phyloP scores from a whole-genome alignment of 1,284 basidiomycete species.

The Rhizoctonia solani region DNA sequence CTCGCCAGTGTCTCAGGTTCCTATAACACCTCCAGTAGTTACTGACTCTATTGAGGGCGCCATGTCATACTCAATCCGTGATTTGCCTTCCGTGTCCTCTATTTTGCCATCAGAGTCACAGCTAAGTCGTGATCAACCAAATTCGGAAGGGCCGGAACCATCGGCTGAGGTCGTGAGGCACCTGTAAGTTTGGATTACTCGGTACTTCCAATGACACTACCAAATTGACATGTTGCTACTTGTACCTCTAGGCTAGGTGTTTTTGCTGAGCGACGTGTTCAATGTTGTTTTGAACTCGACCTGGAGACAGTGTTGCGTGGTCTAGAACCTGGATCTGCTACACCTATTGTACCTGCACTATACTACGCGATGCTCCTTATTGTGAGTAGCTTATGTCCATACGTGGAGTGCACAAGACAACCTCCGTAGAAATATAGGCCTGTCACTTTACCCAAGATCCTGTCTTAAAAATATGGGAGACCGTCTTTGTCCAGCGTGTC shows the following conservation, averaged over 20 bases:
- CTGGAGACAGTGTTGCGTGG: neutral
- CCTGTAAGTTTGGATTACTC: neutral
- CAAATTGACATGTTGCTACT: neutral
- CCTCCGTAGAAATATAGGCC: neutral
- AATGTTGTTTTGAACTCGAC: constrained; percentile 26
- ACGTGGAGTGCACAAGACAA: neutral
- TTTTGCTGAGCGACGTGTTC: neutral
- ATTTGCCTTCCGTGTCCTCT: neutral
- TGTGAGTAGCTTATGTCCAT: neutral
- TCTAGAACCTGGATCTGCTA: neutral
- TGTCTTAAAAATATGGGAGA: constrained; percentile 13
- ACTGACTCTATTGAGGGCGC: too few species aligned
- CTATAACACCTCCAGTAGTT: neutral
- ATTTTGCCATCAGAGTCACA: neutral
- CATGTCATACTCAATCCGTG: too few species aligned
- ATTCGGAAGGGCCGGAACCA: neutral
- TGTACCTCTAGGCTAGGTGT: neutral
- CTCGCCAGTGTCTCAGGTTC: neutral
- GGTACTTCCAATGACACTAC: neutral
- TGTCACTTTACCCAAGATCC: constrained; percentile 6
- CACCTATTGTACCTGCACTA: constrained; percentile 11
- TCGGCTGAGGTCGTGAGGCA: neutral
- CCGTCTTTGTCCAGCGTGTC: constrained; percentile 1
- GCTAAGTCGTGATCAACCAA: neutral
- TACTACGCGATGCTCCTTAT: constrained; percentile 14